Base-by-base conservation (phyloP, 495 filamentous ascomycete species). In the Jackrogersella minutella region DNA sequence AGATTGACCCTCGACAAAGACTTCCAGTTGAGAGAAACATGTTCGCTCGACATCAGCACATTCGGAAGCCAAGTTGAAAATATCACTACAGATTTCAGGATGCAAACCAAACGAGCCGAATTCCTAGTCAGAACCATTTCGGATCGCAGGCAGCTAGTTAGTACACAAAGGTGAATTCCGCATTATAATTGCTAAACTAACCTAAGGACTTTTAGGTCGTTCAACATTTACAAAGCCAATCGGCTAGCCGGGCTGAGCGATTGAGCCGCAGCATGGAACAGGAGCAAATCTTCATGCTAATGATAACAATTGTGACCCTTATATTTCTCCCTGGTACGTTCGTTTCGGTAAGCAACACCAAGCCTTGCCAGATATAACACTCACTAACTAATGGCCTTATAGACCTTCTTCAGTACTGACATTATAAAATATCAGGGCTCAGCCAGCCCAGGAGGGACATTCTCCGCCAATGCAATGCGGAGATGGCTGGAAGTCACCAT, bases 321-420 rank as follows among this genome's bases (percentile, higher is more conserved):
- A 62, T 81, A 9, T 82, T 72, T 60, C 72, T 82, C 7, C 79
- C 79, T 5, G 77, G 70, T 17, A 80, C 79, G 8, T 79, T 81
- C 44, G 79, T 80, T 10, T 79, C 79, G n/a, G 77, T 79, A 71
- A 70, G 71, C 59, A 28, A 37, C 26, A 13, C 3, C 16, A 0
- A 9, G 16, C 39, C 5, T n/a, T 39, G 7, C 16, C 9, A 24
- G 22, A 16, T 46, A 43, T 50, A 30, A 26, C 8, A 60, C n/a
- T 73, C 37, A 66, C 52, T 24, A 58, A 66, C 52, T 24, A 58
- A 28, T 28, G 14, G 24, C 31, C 8, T 41, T 55, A 24, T 22
- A 79, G 75, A 79, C 79, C 3, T 77, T 82, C 46, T 81, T 82
- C 56, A 80, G 79, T 57, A 82, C 79, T 4, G 77, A 80, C 39